Evolutionary conservation across 2,329 filamentous ascomycete species (phyloP), one percentile per base, ranked within the genome.

Genomic region (Calonectria pseudoreteaudii): DNA sequence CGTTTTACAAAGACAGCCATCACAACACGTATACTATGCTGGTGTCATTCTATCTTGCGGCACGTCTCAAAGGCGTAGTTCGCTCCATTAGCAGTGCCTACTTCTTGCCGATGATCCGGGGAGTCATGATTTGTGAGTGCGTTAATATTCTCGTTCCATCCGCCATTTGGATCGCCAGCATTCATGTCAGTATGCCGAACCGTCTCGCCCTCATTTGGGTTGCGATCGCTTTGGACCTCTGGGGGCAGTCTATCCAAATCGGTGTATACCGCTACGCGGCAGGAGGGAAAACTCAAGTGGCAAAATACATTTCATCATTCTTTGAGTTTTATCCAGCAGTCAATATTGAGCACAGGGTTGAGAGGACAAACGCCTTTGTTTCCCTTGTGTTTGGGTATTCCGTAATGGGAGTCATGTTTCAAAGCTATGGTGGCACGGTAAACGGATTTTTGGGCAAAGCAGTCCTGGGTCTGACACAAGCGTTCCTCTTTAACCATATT

Each of bases 301-400:
- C 75, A 50, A 76, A 71, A n/a, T 66, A 76, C 6, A 64, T 88
- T 18, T 78, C 80, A 13, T 79, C 82, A 7, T 80, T 85, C 5
- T 90, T 92, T 71, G 90, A 92, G 75, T 92, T 92, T 81, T 89
- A 87, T 68, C 91, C 91, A 3, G 91, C 90, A 0, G 85, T 90
- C 60, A 93, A 92, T 76, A 93, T 93, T 75, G 92, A 93, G 82
- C 92, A 93, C 81, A 88, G 90, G 69, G 90, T 91, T 6, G 91
- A 93, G 81, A 85, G 92, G 9, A 93, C 90, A 36, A 90, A 90
- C 71, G 91, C 91, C 0, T 93, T 93, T 78, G 90, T 93, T 0
- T 90, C 91, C 0, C 84, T 93, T 3, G 91, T 93, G 1, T 90
- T 93, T 76, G 91, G 92, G 20, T 93, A 92, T 76, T 91, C 88